Conservation (phyloP, 441 rosid species). For the Brassica balearica region DNA sequence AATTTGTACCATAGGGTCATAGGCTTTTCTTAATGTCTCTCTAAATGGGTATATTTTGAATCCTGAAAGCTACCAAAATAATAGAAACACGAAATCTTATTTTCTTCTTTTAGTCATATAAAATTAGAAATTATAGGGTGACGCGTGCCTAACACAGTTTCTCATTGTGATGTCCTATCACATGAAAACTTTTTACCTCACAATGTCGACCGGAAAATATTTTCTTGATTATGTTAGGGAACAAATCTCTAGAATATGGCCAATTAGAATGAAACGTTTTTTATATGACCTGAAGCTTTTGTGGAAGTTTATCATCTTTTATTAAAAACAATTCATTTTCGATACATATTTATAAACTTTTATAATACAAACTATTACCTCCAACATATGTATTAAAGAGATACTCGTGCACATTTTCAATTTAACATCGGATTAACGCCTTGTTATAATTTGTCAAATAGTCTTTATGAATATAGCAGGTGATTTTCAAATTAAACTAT, state of each 20-base stretch:
- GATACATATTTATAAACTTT: background rate
- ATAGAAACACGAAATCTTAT: constrained; percentile 14
- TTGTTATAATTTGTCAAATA: background rate
- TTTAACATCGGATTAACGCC: background rate
- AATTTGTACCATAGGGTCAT: constrained; percentile 34
- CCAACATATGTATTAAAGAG: background rate
- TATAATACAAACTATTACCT: background rate
- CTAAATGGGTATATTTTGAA: constrained; percentile 27
- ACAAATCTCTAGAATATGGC: constrained; percentile 22
- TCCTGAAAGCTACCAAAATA: constrained; percentile 19
- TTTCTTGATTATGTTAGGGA: constrained; percentile 20
- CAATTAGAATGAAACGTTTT: background rate
- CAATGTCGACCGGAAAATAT: background rate
- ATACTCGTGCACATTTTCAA: constrained; percentile 12
- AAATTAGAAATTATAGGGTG: constrained; percentile 32
- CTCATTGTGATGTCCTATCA: constrained; percentile 39
- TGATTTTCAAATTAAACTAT: background rate
- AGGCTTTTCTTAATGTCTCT: constrained; percentile 28
- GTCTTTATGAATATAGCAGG: background rate
- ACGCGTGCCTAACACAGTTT: constrained; percentile 44
- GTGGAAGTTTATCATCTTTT: constrained; percentile 3
- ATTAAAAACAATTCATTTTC: background rate
- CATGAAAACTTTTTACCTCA: constrained; percentile 10
- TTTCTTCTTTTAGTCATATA: background rate
- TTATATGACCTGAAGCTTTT: background rate